Percentiles rank a stretch among this genome's conserved stretches.
These are phyloP conservation scores for Gloeostereum incarnatum DNA, from an alignment of 768 basidiomycete species.

Conservation along the genomic window DNA sequence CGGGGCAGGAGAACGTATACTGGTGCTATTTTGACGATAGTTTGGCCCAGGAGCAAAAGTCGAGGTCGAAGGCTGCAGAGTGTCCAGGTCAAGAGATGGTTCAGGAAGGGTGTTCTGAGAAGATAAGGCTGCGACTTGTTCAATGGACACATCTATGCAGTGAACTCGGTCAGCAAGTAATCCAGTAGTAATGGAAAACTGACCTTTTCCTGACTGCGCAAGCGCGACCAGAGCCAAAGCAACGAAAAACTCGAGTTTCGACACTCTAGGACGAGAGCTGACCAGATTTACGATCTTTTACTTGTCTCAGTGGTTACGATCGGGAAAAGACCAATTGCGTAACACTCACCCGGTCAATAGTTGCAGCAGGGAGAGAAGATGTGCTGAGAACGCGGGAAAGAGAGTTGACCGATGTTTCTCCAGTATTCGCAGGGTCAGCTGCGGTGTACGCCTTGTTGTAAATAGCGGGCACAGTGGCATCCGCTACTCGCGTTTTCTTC, in stretches of 20 bases:
- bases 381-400: constrained; percentile 74
- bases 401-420: constrained; percentile 76
- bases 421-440: constrained; percentile 61
- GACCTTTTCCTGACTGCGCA: constrained; percentile 77
- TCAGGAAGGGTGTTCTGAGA: constrained; percentile 73
- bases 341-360: constrained; percentile 63
- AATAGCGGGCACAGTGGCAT: constrained; percentile 70
- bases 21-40: constrained; percentile 33
- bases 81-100: constrained; percentile 56
- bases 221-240: constrained; percentile 82
- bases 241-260: constrained; percentile 87
- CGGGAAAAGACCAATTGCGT: not conserved
- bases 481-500: constrained; percentile 36
- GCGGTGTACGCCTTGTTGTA: constrained; percentile 69
- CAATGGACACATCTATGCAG: constrained; percentile 62
- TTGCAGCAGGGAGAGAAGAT: constrained; percentile 71
- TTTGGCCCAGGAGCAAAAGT: constrained; percentile 31
- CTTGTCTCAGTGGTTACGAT: not conserved
- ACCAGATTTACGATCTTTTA: constrained; percentile 86
- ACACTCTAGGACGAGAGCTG: constrained; percentile 70
- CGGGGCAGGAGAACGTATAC: constrained; percentile 34
- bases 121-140: constrained; percentile 69
- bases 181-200: constrained; percentile 5
- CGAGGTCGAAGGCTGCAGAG: constrained; percentile 45
- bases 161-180: constrained; percentile 4